Evolutionary conservation across 2,329 filamentous ascomycete genomes (phyloP).

Genomic region (Hysterium pulicare): DNA sequence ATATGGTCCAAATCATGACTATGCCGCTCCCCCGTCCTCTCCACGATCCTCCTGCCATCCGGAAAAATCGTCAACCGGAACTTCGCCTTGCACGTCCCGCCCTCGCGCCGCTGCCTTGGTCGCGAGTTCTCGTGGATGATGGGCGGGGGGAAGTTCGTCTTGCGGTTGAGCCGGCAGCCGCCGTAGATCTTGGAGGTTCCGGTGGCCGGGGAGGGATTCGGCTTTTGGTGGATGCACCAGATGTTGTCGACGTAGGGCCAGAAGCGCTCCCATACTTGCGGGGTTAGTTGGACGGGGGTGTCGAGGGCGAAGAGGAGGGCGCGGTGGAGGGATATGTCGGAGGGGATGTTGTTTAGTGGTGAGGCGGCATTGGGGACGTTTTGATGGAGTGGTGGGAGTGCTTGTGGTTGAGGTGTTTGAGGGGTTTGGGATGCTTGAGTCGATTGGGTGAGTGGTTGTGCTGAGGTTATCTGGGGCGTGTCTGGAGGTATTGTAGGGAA

Average conservation of each 20-base stretch:
- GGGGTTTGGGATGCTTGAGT: background rate
- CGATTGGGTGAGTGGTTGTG: background rate
- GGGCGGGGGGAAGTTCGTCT: constrained; percentile 11
- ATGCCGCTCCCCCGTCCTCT: constrained; percentile 16
- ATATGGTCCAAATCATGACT: constrained; percentile 18
- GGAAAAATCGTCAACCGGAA: constrained; percentile 15
- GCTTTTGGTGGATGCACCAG: constrained; percentile 18
- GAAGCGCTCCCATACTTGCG: constrained; percentile 14
- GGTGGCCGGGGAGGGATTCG: constrained; percentile 5
- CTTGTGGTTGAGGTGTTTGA: background rate
- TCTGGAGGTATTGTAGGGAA: background rate
- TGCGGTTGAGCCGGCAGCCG: constrained; percentile 15
- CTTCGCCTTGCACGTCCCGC: constrained; percentile 18
- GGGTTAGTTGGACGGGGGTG: constrained; percentile 15
- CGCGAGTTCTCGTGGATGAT: constrained; percentile 6
- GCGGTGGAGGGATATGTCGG: constrained; percentile 17
- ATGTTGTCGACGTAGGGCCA: constrained; percentile 22
- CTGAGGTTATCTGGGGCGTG: background rate
- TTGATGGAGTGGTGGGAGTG: background rate
- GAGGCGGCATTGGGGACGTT: constrained; percentile 3
- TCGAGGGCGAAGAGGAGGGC: constrained; percentile 16
- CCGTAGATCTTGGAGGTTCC: constrained; percentile 16
- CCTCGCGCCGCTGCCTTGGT: constrained; percentile 9
- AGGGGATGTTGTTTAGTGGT: constrained; percentile 13
- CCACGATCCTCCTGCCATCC: constrained; percentile 14